Evolutionary conservation across 2,329 filamentous ascomycete species (phyloP).

Genomic region (Neofusicoccum parvum): DNA sequence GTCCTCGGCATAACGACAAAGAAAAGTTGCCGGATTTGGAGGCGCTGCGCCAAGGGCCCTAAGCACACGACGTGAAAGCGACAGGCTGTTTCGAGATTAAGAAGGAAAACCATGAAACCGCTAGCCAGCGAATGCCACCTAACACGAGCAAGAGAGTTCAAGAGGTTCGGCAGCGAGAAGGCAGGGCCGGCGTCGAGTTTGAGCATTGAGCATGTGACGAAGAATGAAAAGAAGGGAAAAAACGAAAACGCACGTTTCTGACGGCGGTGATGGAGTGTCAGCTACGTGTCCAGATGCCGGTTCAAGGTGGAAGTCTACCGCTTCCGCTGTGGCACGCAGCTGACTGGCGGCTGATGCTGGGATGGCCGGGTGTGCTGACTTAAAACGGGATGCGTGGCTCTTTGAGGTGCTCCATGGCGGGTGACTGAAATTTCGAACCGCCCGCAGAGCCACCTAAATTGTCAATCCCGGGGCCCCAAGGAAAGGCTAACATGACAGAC

Average conservation of each 20-base stretch:
- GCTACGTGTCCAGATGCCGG: background rate
- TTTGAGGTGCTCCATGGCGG: too few species aligned
- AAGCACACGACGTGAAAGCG: background rate
- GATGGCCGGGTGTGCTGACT: too few species aligned
- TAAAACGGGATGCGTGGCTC: too few species aligned
- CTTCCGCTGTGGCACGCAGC: background rate
- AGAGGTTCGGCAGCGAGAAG: too few species aligned
- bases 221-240: background rate
- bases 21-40: constrained; percentile 4
- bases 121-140: too few species aligned
- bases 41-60: background rate
- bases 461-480: too few species aligned
- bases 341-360: background rate
- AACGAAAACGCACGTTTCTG: background rate
- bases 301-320: background rate
- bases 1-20: background rate
- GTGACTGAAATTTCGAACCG: too few species aligned
- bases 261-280: background rate
- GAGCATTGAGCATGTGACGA: background rate
- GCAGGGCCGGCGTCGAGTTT: too few species aligned
- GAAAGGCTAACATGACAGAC: too few species aligned
- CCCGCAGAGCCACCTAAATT: too few species aligned
- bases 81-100: background rate
- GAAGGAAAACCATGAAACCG: too few species aligned
- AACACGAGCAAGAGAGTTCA: too few species aligned